Evolutionary conservation across 305 asterid species (phyloP).

Genomic region (Solanum hybrid): DNA sequence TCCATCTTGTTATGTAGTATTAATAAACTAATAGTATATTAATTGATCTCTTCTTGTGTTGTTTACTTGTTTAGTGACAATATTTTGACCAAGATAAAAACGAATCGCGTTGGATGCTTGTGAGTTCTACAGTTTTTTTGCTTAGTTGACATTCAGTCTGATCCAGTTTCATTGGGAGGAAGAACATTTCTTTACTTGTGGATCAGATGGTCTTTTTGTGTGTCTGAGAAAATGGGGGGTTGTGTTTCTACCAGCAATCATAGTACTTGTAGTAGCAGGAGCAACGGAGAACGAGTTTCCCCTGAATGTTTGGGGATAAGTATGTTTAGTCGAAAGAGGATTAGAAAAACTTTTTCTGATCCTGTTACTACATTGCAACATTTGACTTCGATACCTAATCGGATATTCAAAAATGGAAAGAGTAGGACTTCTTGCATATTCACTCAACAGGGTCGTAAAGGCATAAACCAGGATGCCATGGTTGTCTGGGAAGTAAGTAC

Average conservation of each 20-base stretch:
- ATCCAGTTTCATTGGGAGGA: conserved; percentile 7
- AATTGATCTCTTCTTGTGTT: conserved; percentile 28
- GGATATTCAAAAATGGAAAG: conserved; percentile 71
- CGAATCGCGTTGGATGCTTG: conserved; percentile 21
- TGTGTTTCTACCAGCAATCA: conserved; percentile 63
- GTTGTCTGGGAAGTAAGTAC: conserved; percentile 92
- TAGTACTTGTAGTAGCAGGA: conserved; percentile 36
- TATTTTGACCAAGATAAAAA: conserved; percentile 37
- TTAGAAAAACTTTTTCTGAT: conserved; percentile 50
- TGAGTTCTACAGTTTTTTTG: conserved; percentile 10
- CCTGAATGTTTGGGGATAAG: conserved; percentile 58
- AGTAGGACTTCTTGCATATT: conserved; percentile 76
- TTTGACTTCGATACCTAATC: conserved; percentile 66
- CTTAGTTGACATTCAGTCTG: conserved; percentile 14
- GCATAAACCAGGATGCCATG: conserved; percentile 98
- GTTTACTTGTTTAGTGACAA: conserved; percentile 13
- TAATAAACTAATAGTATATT: conserved; percentile 19
- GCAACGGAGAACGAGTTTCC: conserved; percentile 56
- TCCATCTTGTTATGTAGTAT: conserved; percentile 17
- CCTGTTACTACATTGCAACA: conserved; percentile 53
- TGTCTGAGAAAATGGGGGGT: conserved; percentile 66
- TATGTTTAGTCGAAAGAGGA: conserved; percentile 38
- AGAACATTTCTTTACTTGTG: not conserved
- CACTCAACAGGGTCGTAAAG: conserved; percentile 98
- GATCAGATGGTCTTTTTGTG: conserved; percentile 35